Evolutionary conservation across 129 eudicot species (phyloP), one percentile per base, ranked within the genome.

Genomic region (Flaveria ramosissima): DNA sequence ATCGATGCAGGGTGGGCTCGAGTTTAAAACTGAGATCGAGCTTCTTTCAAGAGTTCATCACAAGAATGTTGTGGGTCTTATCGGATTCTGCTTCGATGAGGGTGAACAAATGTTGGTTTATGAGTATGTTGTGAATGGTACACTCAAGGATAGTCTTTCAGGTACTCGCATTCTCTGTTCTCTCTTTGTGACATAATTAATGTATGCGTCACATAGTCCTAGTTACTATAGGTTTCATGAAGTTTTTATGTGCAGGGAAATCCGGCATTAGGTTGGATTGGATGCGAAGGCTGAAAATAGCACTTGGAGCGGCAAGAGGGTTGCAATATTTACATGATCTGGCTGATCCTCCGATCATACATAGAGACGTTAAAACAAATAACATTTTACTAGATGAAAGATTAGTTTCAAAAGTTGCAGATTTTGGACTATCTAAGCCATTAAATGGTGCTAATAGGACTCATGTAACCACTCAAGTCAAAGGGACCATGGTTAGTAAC

Each of bases 251-350:
- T 76, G 73, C 78, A 87, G 91, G 88, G 81, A 87, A 23, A 59
- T 61, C 86, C 0, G 84, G 88, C 5, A 59, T 87, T 27, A 57
- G 77, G 30, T 57, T 84, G 50, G 84, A 82, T 45, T 84, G 91
- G 91, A 72, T 45, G 72, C 76, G 84, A 41, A 65, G 91, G 63
- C 76, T 87, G 3, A 78, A 77, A 39, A 67, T 82, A 78, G 88
- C 91, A 16, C 83, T 84, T 43, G 88, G 88, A 41, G 83, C 88
- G 50, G 88, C 85, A 23, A 81, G 76, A 79, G 91, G 91, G 12
- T 24, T 87, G 51, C 82, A 73, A 52, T 84, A 87, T 76, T 39
- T 87, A 42, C 91, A 87, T 76, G 91, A 87, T 55, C 83, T 66
- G 41, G 89, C 89, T 51, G 47, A 79, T 53, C 89, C 84, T 21